Conservation (phyloP, 2,329 filamentous ascomycete genomes). For the Colletotrichum plurivorum region DNA sequence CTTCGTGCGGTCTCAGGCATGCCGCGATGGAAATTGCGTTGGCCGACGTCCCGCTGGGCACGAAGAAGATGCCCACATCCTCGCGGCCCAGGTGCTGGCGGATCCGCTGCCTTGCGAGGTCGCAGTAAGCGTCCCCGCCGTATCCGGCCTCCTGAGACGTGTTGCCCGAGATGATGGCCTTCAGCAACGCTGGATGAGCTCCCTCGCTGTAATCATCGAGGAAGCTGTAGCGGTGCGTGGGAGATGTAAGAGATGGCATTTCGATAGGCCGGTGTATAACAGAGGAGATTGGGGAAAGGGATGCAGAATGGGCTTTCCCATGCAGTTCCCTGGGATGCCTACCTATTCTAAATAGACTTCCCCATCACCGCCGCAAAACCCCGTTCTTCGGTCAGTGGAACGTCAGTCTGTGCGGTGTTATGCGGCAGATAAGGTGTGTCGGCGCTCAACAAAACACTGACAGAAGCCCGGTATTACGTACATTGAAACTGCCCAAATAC, state of each 20-base stretch:
- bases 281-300: neutral
- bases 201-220: slow-evolving; percentile 67
- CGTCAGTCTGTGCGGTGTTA: slow-evolving; percentile 36
- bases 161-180: slow-evolving; percentile 61
- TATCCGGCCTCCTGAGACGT: slow-evolving; percentile 61
- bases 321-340: neutral
- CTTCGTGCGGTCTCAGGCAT: slow-evolving; percentile 64
- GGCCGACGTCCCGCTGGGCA: slow-evolving; percentile 65
- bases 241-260: slow-evolving; percentile 23
- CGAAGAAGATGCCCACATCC: slow-evolving; percentile 64
- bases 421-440: slow-evolving; percentile 31
- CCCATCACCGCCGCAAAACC: slow-evolving; percentile 15
- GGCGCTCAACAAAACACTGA: slow-evolving; percentile 29
- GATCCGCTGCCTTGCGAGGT: slow-evolving; percentile 58
- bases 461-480: slow-evolving; percentile 10
- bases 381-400: slow-evolving; percentile 34
- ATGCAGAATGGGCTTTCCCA: neutral
- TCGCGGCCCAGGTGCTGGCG: slow-evolving; percentile 44
- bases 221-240: slow-evolving; percentile 56
- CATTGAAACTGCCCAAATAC: slow-evolving; percentile 7
- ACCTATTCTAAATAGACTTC: slow-evolving; percentile 22
- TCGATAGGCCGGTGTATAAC: neutral
- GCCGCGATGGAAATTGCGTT: slow-evolving; percentile 67
- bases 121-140: slow-evolving; percentile 60
- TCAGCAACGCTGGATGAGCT: slow-evolving; percentile 63